Evolutionary conservation across 495 filamentous ascomycete genomes (phyloP), one percentile per base, ranked within the genome.

Genomic region (Aspergillus indologenus): DNA sequence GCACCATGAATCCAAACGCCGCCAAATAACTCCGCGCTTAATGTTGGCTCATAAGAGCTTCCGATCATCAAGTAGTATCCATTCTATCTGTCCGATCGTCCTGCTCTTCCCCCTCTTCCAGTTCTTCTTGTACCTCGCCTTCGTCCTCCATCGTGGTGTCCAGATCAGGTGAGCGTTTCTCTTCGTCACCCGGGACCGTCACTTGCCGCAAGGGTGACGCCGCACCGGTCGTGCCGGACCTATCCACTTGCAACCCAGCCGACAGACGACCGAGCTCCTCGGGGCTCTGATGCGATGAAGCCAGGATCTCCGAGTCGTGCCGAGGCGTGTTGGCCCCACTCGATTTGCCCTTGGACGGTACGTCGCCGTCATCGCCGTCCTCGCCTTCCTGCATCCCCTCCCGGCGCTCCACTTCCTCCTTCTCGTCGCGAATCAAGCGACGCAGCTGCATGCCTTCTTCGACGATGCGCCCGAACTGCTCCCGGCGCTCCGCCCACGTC

Each of bases 381-480:
- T 89, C 90, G 65, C 75, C 81, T 52, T 83, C 83, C 56, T 85
- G 82, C 84, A 94, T 96, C 26, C 93, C 93, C 69, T 96, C 83
- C 56, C 82, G 78, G 45, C 84, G 71, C 67, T 87, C 85, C 9
- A 79, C 79, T 74, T 96, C 94, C 70, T 98, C 94, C 72, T 97
- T 97, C 78, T 97, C 92, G 71, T 97, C 92, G 45, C 90, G 84
- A 63, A 98, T 98, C 65, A 96, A 75, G 31, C 87, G 83, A 50
- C 92, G 80, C 63, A 98, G 80, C 60, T 90, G 81, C 85, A 88
- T 89, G 5, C 91, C 89, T 77, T 98, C 92, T 43, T 92, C 91
- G 58, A 96, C 89, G 67, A 98, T 94, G 61, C 85, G 80, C 14
- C 87, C 89, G 72, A 98, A 98, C 73, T 96, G 91, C 65, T 89